Evolutionary conservation across 176 grass and related monocot genomes (phyloP), one percentile per base, ranked within the genome.

Genomic region (Rhynchospora breviuscula): DNA sequence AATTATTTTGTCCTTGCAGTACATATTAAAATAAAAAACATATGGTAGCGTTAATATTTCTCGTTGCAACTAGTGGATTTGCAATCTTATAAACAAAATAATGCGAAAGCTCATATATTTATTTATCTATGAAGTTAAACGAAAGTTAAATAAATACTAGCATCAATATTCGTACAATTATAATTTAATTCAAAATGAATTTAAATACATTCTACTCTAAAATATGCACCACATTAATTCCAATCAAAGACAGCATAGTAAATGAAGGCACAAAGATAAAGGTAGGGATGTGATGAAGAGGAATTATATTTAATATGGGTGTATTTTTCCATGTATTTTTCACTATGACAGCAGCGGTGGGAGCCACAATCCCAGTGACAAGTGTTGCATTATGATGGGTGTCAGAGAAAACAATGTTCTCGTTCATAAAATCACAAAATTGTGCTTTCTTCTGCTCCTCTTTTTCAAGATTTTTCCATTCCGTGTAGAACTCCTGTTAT

Each of bases 181-280:
- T 29, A 40, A 40, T 5, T 40, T 40, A 40, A 40, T 5, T 40
- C 35, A 40, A 40, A 40, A 40, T 40, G 35, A 40, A 40, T 40
- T 40, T 40, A 40, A 0, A 4, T 40, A 40, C 1, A 40, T 5
- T 40, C 4, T 40, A 40, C 35, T 40, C 35, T 40, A 40, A 5
- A 8, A 81, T 59, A 81, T 81, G 79, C 21, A 81, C 61, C 59
- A 49, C 46, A 66, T 63, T 81, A 22, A 81, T 18, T 11, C 79
- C 79, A 81, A 64, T 63, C 45, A 81, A 81, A 64, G 79, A 81
- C 14, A 81, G 10, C 18, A 81, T 21, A 22, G 79, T 81, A 65
- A 60, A 81, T 17, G 79, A 65, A 81, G 79, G 79, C 40, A 81
- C 79, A 81, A 81, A 81, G 2, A 81, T 14, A 18, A 61, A 81